Evolutionary conservation across 2,329 filamentous ascomycete genomes (phyloP), one percentile per base, ranked within the genome.

Genomic region (Aureobasidium zeae): DNA sequence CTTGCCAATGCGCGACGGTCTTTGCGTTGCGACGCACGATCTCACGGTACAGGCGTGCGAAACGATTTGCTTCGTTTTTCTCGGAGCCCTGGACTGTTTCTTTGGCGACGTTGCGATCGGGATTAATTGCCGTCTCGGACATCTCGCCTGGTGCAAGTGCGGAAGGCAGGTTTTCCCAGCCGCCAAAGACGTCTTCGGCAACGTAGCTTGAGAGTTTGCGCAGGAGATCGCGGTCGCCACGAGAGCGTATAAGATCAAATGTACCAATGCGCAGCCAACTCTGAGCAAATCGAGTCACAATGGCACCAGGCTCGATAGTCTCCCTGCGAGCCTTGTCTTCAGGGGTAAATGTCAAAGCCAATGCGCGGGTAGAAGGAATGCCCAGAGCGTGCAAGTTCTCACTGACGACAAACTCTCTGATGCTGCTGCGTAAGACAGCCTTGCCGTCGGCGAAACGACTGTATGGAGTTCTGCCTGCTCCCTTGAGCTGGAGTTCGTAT

Each of bases 401-500:
- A 36, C 84, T 93, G 15, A 94, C 88, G 31, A 98, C 70, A 54
- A 91, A 98, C 66, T 98, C 91, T 48, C 91, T 76, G 53, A 98
- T 94, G 57, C 86, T 94, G 20, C 86, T 94, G 48, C 91, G 72
- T 39, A 98, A 68, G 2, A 98, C 91, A 1, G 91, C 91, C 60
- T 91, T 89, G 21, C 91, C 91, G 60, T 98, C 91, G 17, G 91
- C 91, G 53, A 98, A 98, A 3, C 91, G 81, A 28, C 86, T 94
- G 66, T 98, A 98, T 0, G 91, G 91, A 3, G 91, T 98, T 56
- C 82, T 69, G 4, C 91, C 91, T 12, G 91, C 91, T 17, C 91
- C 91, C 63, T 98, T 98, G 48, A 98, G 71, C 63, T 96, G 91
- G 31, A 96, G 61, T 63, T 98, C 91, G 59, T 94, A 95, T 19